Conservation (phyloP, 2,329 filamentous ascomycete genomes). For the Oidium heveae region DNA sequence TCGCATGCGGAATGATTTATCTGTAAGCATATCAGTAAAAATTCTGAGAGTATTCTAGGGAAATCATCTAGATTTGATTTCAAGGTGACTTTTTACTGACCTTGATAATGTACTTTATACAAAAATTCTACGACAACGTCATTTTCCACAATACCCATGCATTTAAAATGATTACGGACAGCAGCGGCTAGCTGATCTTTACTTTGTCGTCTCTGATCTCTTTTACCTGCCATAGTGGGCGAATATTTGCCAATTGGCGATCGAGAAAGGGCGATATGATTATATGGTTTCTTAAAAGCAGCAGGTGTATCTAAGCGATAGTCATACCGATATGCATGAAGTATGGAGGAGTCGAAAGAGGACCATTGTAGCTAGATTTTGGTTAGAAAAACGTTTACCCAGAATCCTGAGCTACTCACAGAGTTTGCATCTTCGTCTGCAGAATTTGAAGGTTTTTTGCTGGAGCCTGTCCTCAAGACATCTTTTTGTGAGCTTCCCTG, state of each 20-base stretch:
- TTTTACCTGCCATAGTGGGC: constrained; percentile 47
- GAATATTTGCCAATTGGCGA: constrained; percentile 45
- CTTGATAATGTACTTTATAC: constrained; percentile 15
- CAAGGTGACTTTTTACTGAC: constrained; percentile 4
- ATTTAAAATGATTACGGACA: constrained; percentile 66
- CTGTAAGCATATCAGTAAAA: constrained; percentile 8
- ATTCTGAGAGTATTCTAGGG: neutral
- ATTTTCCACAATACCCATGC: constrained; percentile 52
- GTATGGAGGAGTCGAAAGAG: constrained; percentile 36
- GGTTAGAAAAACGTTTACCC: neutral
- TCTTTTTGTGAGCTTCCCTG: constrained; percentile 11
- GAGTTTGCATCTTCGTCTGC: constrained; percentile 7
- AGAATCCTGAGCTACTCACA: constrained; percentile 6
- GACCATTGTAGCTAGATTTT: constrained; percentile 33
- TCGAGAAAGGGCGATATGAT: constrained; percentile 33
- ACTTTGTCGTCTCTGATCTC: constrained; percentile 37
- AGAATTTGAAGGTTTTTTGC: constrained; percentile 3
- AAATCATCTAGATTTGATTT: neutral
- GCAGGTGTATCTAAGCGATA: constrained; percentile 46
- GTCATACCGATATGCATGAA: constrained; percentile 52
- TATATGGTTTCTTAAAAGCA: constrained; percentile 39
- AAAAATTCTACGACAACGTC: constrained; percentile 45
- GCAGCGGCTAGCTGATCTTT: constrained; percentile 47
- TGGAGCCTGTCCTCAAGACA: constrained; percentile 8
- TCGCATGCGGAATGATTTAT: constrained; percentile 16